These are phyloP conservation scores for Zancudomyces culisetae DNA, from an alignment of 371 early-diverging fungal genomes.

Conservation along the genomic window DNA sequence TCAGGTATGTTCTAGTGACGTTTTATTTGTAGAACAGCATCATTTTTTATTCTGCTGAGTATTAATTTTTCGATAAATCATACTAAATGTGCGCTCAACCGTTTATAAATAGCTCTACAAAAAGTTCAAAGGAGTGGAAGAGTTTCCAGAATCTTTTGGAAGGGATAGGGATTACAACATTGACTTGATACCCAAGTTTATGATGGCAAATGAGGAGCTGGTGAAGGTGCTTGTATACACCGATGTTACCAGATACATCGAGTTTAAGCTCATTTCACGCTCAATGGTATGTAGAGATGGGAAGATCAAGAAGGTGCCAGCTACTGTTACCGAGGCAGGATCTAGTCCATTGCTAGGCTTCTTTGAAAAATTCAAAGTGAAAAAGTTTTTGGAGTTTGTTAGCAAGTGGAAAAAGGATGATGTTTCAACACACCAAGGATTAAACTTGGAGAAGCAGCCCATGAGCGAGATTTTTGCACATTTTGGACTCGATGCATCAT, in stretches of 20 bases:
- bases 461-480: constrained; percentile 82
- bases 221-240: constrained; percentile 78
- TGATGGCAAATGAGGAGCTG: constrained; percentile 94
- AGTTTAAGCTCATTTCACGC: constrained; percentile 92
- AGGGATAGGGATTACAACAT: constrained; percentile 91
- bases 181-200: constrained; percentile 98
- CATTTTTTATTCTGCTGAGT: background rate
- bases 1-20: constrained; percentile 22
- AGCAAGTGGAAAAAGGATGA: constrained; percentile 66
- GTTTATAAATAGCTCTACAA: constrained; percentile 38
- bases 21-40: background rate
- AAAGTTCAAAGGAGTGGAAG: constrained; percentile 56
- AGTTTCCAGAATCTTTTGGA: constrained; percentile 48
- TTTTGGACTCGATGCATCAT: constrained; percentile 81
- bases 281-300: constrained; percentile 87
- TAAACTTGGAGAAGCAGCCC: constrained; percentile 51
- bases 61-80: background rate
- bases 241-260: constrained; percentile 93
- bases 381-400: constrained; percentile 94
- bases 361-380: constrained; percentile 86
- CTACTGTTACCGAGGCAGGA: constrained; percentile 77
- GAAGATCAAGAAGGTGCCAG: constrained; percentile 84
- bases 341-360: constrained; percentile 76
- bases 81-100: too few relatives aligned
- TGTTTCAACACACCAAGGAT: constrained; percentile 59